These are phyloP conservation scores for Lepidium campestre DNA, from an alignment of 441 rosid genomes.

Conservation along the genomic window DNA sequence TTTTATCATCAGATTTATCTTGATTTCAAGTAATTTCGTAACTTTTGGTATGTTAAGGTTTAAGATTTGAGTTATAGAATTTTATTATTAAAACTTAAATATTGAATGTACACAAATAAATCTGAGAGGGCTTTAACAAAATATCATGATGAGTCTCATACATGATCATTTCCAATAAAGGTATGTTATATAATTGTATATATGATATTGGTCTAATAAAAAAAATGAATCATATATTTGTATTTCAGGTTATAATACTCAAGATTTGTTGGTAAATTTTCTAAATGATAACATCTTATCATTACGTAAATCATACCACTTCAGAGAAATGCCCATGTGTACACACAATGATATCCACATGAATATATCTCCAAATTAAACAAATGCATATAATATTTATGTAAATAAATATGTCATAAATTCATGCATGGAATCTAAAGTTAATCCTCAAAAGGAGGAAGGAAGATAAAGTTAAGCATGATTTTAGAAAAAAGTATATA, in stretches of 20 bases:
- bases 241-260: background rate
- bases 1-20: too few relatives aligned
- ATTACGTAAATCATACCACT: slow-evolving; percentile 30
- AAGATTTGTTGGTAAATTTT: slow-evolving; percentile 13
- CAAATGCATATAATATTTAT: slow-evolving; percentile 2
- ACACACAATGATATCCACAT: slow-evolving; percentile 15
- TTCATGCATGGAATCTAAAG: slow-evolving; percentile 54
- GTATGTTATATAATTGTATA: too few relatives aligned
- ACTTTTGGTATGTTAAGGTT: too few relatives aligned
- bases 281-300: slow-evolving; percentile 12
- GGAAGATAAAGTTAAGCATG: slow-evolving; percentile 42
- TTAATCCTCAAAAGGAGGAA: slow-evolving; percentile 75
- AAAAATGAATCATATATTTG: background rate
- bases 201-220: background rate
- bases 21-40: too few relatives aligned
- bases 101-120: background rate
- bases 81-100: too few relatives aligned
- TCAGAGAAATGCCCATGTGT: slow-evolving; percentile 20
- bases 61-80: too few relatives aligned
- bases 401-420: slow-evolving; percentile 3
- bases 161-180: too few relatives aligned
- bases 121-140: too few relatives aligned
- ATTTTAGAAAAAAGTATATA: slow-evolving; percentile 32
- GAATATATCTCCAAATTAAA: background rate
- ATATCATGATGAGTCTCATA: too few relatives aligned